Base-by-base conservation (phyloP, 2,329 filamentous ascomycete genomes). In the Colletotrichum cordylinicola region DNA sequence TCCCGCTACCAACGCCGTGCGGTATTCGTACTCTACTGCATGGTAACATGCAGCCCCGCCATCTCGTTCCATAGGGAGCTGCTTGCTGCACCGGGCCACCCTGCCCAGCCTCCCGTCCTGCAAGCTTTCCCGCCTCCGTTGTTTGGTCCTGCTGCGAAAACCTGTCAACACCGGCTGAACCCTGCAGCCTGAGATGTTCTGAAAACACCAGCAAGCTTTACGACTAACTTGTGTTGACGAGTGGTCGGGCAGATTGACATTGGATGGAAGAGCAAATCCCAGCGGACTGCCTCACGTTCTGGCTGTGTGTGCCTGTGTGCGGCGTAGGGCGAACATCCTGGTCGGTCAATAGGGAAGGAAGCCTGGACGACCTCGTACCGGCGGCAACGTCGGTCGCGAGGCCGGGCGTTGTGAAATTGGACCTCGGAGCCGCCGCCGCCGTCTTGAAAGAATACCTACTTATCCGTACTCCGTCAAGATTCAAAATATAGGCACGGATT, bases 361-460 rank as follows among this genome's bases (percentile, higher is more conserved):
- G 68, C 60, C 72, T 71, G 48, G 67, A 48, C 43, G 43, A 70
- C 67, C 60, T 70, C 35, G 21, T 56, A 35, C 70, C 43, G 64
- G n/a, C 70, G 71, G 71, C 67, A 70, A 21, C 72, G 43, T 74
- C 43, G 67, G 72, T 66, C 70, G 67, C 72, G 35, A 70, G 62
- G 55, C 58, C 21, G 33, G 58, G 43, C 27, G 56, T 55, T 67
- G 62, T 56, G 56, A 37, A 64, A 67, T 64, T 64, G 56, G 58
- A 65, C 70, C n/a, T 69, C 55, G 74, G 70, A 60, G 58, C 70
- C 21, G 58, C 73, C 69, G 56, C 67, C 43, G 43, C 71, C 69
- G 52, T 31, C 37, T 18, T 52, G 55, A 18, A 52, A 15, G 43
- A 67, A 48, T 48, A 21, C n/a, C n/a, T 48, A 21, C n/a, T 48